Evolutionary conservation across 495 filamentous ascomycete species (phyloP).

Genomic region (Staphylotrichum longicolle): DNA sequence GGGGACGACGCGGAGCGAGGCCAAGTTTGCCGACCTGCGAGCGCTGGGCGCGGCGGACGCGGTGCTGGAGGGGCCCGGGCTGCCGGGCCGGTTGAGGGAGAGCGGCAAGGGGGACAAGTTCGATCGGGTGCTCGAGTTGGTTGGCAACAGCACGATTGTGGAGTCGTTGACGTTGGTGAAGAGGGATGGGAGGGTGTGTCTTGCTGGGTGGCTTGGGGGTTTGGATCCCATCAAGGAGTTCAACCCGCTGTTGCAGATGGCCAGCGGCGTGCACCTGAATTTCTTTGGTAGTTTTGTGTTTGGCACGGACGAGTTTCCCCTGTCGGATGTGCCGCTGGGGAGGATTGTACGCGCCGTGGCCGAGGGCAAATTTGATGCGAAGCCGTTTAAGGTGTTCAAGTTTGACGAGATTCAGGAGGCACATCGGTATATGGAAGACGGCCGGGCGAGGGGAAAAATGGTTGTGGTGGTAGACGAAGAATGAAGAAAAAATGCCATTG

Average conservation of each 20-base stretch:
- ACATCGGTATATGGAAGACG: slow-evolving; percentile 1
- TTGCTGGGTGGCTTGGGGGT: slow-evolving; percentile 5
- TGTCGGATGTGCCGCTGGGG: not conserved
- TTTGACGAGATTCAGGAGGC: slow-evolving; percentile 8
- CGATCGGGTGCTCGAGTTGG: not conserved
- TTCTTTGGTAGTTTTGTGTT: slow-evolving; percentile 7
- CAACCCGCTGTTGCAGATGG: slow-evolving; percentile 8
- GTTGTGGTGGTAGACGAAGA: slow-evolving; percentile 1
- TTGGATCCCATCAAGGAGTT: not conserved
- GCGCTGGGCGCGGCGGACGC: not conserved
- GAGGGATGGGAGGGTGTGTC: slow-evolving; percentile 4
- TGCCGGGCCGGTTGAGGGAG: not conserved
- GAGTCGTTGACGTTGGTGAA: slow-evolving; percentile 4
- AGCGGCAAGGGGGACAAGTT: not conserved
- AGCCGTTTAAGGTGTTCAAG: slow-evolving; percentile 6
- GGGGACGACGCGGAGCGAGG: slow-evolving; percentile 1
- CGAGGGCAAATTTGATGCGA: not conserved
- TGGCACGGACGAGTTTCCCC: not conserved
- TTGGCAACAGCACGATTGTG: not conserved
- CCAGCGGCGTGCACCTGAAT: not conserved
- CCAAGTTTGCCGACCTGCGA: not conserved
- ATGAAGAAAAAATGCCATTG: no score
- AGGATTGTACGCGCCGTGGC: not conserved
- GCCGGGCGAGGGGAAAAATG: not conserved
- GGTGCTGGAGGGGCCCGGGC: not conserved